Percentiles rank a stretch among this genome's conserved stretches.
These are phyloP conservation scores for Podaxis pistillaris DNA, from an alignment of 768 basidiomycete genomes.

Conservation along the genomic window DNA sequence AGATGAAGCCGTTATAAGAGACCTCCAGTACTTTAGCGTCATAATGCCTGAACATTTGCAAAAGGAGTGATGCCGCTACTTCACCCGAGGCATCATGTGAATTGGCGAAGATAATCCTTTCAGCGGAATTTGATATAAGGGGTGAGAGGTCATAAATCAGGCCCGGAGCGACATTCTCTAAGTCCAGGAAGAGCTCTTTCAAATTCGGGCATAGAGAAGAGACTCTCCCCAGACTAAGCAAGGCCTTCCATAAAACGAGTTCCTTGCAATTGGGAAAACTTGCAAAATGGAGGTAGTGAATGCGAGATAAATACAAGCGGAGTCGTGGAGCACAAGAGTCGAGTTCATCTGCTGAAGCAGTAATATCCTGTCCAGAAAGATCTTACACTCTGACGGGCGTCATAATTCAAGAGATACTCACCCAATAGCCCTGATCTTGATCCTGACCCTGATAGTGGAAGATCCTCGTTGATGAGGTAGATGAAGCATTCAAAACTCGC, in stretches of 20 bases:
- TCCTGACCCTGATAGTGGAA: background rate
- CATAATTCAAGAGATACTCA: background rate
- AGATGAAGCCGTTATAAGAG: background rate
- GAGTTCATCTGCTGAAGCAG: background rate
- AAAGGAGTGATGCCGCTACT: background rate
- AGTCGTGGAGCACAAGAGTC: background rate
- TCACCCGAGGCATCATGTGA: background rate
- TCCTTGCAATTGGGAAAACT: background rate
- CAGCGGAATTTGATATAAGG: background rate
- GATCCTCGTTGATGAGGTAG: background rate
- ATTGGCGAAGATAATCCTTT: background rate
- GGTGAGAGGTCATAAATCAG: background rate
- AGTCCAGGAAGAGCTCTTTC: background rate
- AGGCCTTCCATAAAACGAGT: background rate
- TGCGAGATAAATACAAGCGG: background rate
- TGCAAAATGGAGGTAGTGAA: background rate
- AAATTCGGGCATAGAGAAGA: background rate
- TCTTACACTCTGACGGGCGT: background rate
- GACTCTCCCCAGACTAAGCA: background rate
- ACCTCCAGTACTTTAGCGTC: background rate
- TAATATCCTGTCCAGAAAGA: background rate
- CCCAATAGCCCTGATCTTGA: background rate
- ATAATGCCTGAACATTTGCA: background rate
- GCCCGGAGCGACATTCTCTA: background rate
- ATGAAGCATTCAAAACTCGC: background rate